Base-by-base conservation (phyloP, 2,329 filamentous ascomycete species). In the Lasiodiplodia theobromae region DNA sequence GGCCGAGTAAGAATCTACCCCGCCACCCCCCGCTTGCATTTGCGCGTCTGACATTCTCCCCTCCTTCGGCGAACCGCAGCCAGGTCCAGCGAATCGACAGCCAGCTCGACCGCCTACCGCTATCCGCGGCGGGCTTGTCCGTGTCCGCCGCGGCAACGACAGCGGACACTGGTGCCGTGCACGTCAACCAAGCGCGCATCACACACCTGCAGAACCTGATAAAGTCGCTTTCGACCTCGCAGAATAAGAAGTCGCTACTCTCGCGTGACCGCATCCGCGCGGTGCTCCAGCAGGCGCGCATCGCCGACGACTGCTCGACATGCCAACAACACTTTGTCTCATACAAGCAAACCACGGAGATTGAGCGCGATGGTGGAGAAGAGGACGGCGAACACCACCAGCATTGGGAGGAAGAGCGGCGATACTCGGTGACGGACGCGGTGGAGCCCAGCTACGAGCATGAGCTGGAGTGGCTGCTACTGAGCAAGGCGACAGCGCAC, bases 401-500 rank as follows among this genome's bases (percentile, higher is more conserved):
- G 44, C 44, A 47, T 6, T 47, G 44, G 69, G 40, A 40, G 28
- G 69, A 67, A 37, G 40, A 77, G 68, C 81, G 83, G 21, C 44
- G 60, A 12, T 64, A 64, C 47, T 52, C 44, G 44, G 60, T 52
- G 12, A 52, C 60, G 60, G 60, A 64, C 47, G 47, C 47, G 31
- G 47, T 64, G 11, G 60, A 64, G 28, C 60, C 47, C 12, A 64
- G 60, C 47, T 91, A 92, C 74, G 90, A 94, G 76, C 86, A 87
- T 63, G 92, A 97, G 74, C 86, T 97, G 62, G 91, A 97, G 79
- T 98, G 96, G 96, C 82, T 97, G 28, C 84, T 97, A 18, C 87
- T 96, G 37, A 93, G 92, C 80, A 99, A 98, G 79, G 94, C 94
- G 4, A 92, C 94, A 0, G 89, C 94, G n/a, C 95, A 97, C 76